Conservation (phyloP, 352 stramenopile species). For the Globisporangium okanoganense region DNA sequence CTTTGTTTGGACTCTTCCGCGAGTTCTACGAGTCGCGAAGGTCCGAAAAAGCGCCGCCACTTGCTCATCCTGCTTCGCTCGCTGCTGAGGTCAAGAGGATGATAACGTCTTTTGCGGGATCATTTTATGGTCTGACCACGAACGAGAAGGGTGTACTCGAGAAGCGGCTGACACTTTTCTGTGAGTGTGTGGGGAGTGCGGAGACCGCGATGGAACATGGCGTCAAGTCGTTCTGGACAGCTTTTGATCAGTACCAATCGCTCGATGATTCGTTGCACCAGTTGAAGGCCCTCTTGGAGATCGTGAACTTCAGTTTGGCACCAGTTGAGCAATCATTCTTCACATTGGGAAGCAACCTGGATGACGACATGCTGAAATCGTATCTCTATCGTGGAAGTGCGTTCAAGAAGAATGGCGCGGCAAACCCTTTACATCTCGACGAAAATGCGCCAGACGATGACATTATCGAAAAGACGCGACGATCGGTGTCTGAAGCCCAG, state of each 20-base stretch:
- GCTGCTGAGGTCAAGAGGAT: conserved; percentile 46
- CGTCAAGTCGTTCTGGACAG: conserved; percentile 52
- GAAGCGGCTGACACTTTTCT: conserved; percentile 50
- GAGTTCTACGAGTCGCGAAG: conserved; percentile 43
- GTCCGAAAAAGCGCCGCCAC: conserved; percentile 16
- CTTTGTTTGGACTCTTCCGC: conserved; percentile 49
- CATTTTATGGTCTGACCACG: conserved; percentile 62
- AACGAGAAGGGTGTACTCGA: conserved; percentile 52
- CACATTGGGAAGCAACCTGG: conserved; percentile 55
- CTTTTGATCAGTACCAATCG: conserved; percentile 66
- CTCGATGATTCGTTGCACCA: conserved; percentile 72
- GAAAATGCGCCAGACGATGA: conserved; percentile 26
- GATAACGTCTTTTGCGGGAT: conserved; percentile 50
- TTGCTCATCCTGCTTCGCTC: conserved; percentile 24
- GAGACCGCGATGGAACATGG: conserved; percentile 49
- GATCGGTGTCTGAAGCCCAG: conserved; percentile 56
- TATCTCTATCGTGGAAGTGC: conserved; percentile 3
- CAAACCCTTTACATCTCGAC: background rate
- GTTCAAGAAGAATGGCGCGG: conserved; percentile 4
- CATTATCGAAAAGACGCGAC: conserved; percentile 57
- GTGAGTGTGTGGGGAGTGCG: conserved; percentile 33
- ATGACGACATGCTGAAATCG: conserved; percentile 58
- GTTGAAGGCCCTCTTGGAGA: conserved; percentile 67
- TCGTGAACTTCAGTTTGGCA: conserved; percentile 63
- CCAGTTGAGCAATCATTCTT: conserved; percentile 72